phyloP scores from a whole-genome alignment of 139 green algal species.

The Chlamydomonas urium region DNA sequence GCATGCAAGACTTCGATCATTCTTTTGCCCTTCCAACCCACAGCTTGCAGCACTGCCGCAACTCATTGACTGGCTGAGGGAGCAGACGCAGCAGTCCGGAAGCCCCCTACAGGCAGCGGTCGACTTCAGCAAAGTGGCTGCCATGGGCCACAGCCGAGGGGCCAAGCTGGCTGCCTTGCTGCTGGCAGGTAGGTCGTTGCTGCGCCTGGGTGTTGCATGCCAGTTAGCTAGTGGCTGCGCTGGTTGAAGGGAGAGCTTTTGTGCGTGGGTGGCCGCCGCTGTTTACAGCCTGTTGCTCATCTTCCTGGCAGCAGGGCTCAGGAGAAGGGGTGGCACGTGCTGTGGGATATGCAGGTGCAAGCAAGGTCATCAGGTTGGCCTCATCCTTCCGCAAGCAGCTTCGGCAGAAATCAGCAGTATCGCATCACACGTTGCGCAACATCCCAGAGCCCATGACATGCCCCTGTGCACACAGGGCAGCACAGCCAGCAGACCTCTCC shows the following conservation, averaged over 20 bases:
- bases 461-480: not conserved
- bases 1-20: too few species aligned
- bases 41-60: too few species aligned
- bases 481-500: not conserved
- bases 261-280: too few species aligned
- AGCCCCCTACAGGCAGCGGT: too few species aligned
- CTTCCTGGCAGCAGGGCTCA: not conserved
- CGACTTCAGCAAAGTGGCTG: too few species aligned
- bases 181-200: conserved; percentile 20
- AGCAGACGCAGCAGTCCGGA: too few species aligned
- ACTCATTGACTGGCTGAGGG: too few species aligned
- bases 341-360: not conserved
- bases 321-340: not conserved
- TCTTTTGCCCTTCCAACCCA: too few species aligned
- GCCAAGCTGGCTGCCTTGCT: conserved; percentile 59
- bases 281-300: not conserved
- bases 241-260: not conserved
- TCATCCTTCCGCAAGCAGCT: not conserved
- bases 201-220: too few species aligned
- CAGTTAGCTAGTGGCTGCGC: too few species aligned
- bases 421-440: not conserved
- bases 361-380: not conserved
- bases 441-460: not conserved
- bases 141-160: conserved; percentile 62
- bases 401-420: not conserved